phyloP scores from a whole-genome alignment of 352 stramenopile genomes.

The Globisporangium nodosum region DNA sequence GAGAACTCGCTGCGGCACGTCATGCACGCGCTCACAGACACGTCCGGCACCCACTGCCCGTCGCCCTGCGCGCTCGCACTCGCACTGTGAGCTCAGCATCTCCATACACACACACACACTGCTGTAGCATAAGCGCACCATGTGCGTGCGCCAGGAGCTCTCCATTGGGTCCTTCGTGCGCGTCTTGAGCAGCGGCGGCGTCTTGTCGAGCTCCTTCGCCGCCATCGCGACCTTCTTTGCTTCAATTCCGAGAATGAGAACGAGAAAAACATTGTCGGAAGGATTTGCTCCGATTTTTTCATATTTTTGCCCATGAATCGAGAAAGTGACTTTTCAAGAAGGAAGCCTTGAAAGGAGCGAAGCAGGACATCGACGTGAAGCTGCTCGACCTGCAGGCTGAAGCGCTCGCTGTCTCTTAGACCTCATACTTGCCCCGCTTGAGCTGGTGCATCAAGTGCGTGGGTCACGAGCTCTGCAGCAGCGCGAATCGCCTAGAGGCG shows the following conservation, averaged over 20 bases:
- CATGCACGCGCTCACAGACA: conserved; percentile 77
- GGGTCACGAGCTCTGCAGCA: no score
- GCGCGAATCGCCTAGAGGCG: conserved; percentile 28
- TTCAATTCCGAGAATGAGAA: conserved; percentile 1
- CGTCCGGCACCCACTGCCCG: conserved; percentile 80
- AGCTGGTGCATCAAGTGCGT: not conserved
- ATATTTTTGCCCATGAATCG: not conserved
- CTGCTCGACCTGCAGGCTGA: no score
- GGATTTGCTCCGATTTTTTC: not conserved
- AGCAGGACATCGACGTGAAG: no score
- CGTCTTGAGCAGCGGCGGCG: conserved; percentile 56
- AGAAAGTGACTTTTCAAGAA: no score
- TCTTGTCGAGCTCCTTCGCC: conserved; percentile 16
- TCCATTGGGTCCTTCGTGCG: conserved; percentile 80
- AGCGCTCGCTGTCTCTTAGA: no score
- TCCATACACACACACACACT: not conserved
- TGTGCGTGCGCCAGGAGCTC: conserved; percentile 83
- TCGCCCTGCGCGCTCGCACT: conserved; percentile 37
- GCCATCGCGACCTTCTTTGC: conserved; percentile 9
- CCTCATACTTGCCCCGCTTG: no score
- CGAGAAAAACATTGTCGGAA: not conserved
- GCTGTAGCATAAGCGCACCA: conserved; percentile 28
- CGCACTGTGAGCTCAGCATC: not conserved
- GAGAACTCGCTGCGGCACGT: conserved; percentile 78
- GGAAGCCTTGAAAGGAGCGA: no score